A percentile compares a stretch with the other conserved stretches of the same genome.
Conservation (phyloP, 768 basidiomycete species). For the Austroboletus eburneus region DNA sequence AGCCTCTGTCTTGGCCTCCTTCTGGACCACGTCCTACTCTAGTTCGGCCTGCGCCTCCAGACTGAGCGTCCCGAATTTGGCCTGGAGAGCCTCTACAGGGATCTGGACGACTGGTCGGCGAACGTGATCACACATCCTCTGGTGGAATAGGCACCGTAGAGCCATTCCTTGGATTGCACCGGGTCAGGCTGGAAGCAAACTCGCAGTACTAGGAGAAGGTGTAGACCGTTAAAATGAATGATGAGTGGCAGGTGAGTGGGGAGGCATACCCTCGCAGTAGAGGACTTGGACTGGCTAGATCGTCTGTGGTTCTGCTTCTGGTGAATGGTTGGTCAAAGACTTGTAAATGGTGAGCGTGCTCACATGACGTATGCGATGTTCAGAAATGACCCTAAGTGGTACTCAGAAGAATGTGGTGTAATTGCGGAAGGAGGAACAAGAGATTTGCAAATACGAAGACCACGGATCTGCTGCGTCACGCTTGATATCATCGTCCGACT, state of each 20-base stretch:
- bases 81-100: slow-evolving; percentile 78
- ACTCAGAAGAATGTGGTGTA: slow-evolving; percentile 27
- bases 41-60: slow-evolving; percentile 75
- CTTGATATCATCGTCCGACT: slow-evolving; percentile 14
- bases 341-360: slow-evolving; percentile 9
- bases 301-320: slow-evolving; percentile 19
- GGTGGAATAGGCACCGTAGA: slow-evolving; percentile 77
- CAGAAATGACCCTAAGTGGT: too few relatives aligned
- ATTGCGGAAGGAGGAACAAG: slow-evolving; percentile 29
- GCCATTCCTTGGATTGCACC: slow-evolving; percentile 93
- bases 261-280: slow-evolving; percentile 56
- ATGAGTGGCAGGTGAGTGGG: neutral
- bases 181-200: slow-evolving; percentile 83
- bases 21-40: slow-evolving; percentile 72
- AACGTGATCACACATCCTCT: slow-evolving; percentile 61
- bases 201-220: slow-evolving; percentile 95
- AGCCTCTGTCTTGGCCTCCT: slow-evolving; percentile 80
- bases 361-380: too few relatives aligned
- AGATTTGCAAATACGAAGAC: slow-evolving; percentile 51
- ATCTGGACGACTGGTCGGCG: slow-evolving; percentile 6
- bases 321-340: slow-evolving; percentile 31
- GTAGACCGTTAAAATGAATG: slow-evolving; percentile 58
- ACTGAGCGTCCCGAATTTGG: slow-evolving; percentile 76
- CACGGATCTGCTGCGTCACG: slow-evolving; percentile 51
- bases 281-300: slow-evolving; percentile 52